Base-by-base conservation (phyloP, 805 yeast species). In the Pichia ethanolica region DNA sequence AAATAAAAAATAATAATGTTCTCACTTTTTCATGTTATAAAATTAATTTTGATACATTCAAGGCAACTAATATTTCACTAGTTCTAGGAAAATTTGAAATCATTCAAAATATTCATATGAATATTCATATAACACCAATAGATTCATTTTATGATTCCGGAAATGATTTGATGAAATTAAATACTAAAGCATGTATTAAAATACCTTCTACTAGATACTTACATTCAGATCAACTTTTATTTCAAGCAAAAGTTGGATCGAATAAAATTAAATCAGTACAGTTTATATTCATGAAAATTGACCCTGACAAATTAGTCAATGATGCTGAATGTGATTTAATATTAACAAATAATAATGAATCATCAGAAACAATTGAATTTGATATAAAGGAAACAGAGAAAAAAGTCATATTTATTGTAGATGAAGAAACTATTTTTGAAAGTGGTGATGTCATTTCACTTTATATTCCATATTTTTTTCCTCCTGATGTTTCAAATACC, bases 401-500 rank as follows among this genome's bases (percentile, higher is more conserved):
- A 3, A 47, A 38, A n/a, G 25, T 63, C 4, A 38, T 42, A 2
- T 64, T 64, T 47, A 49, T 35, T 5, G 39, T 50, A n/a, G 37
- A 50, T n/a, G 28, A 47, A 0, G 9, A 32, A 5, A n/a, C 4
- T 11, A 12, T 14, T 5, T 40, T 62, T 5, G 35, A 48, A 3
- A 20, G 56, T 1, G 45, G 48, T 3, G 42, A 57, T 7, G 30
- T 39, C 4, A 13, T 62, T 27, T 38, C 32, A 3, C 46, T 63
- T 2, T 44, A 51, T 7, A 56, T 66, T 25, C 70, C 70, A 2
- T 66, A 64, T 47, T 65, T 65, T 48, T 66, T 66, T 48, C 68
- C 68, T 1, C 67, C 66, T 5, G 64, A 60, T 7, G 64, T 70
- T 27, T 57, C 67, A 1, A 60, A 69, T 46, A 57, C 71, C 4